Evolutionary conservation across 306 rosid genomes (phyloP), one percentile per base, ranked within the genome.

Genomic region (Sophora flavescens): DNA sequence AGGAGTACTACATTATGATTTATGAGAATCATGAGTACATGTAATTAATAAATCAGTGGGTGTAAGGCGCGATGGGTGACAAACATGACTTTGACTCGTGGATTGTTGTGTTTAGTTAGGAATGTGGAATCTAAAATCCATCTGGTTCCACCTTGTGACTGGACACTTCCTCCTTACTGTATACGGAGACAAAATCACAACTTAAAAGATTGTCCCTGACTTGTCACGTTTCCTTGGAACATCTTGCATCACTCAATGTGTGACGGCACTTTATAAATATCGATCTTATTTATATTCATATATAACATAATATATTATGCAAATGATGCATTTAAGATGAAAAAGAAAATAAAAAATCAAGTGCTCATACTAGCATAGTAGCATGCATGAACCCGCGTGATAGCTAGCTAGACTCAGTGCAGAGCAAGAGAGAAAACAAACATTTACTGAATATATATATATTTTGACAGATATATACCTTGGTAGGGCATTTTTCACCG

Each of bases 401-500:
- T n/a, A n/a, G n/a, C n/a, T n/a, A n/a, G n/a, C 7, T 10, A 41
- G 45, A 41, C 45, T 8, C 45, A 41, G 45, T 7, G 11, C 8
- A 11, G 45, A 9, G 50, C 5, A 10, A 44, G 50, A 11, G 14
- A 11, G 50, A 44, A 44, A 44, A 44, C n/a, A 44, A 13, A 48
- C 17, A 48, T 48, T 8, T 39, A 39, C 7, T 7, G 11, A 39
- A 7, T 0, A 7, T 6, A 39, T 6, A 38, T 39, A 30, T 30
- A 30, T 30, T 30, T 30, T 28, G 1, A 1, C 2, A 2, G 6
- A 1, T 6, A 39, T 42, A 16, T 78, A 91, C 99, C 99, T 95
- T 95, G 83, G 97, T 92, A 67, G 99, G 99, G 85, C 99, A 90
- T 87, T 92, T 95, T 71, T 95, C 99, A 51, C 99, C 97, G 4